A percentile compares a stretch with the other conserved stretches of the same genome.
phyloP scores from a whole-genome alignment of 192 early-diverging fungal genomes.

The Spizellomyces sp. region DNA sequence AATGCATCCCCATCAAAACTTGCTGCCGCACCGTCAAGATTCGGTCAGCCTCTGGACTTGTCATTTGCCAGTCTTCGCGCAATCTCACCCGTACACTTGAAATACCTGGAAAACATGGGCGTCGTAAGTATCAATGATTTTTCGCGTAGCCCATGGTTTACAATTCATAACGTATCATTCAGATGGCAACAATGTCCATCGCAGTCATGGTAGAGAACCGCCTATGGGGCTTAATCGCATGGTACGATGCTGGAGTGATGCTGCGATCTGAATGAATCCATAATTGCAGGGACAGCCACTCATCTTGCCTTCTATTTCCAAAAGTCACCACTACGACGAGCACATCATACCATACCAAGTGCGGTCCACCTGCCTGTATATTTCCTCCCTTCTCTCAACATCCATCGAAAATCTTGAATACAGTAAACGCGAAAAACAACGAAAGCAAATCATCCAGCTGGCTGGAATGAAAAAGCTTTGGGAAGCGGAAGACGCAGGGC shows the following conservation, averaged over 20 bases:
- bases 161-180: no score
- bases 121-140: background rate
- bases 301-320: no score
- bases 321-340: background rate
- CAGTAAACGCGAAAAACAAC: slow-evolving; percentile 4
- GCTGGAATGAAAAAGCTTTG: background rate
- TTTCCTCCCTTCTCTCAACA: background rate
- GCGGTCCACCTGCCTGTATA: background rate
- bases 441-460: background rate
- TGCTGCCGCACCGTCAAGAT: background rate
- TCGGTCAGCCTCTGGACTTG: background rate
- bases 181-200: background rate
- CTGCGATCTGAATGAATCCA: no score
- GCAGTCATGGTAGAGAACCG: background rate
- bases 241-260: background rate
- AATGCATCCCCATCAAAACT: background rate
- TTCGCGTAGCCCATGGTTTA: background rate
- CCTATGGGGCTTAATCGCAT: background rate
- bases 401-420: slow-evolving; percentile 3
- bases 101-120: slow-evolving; percentile 15
- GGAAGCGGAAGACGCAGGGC: background rate
- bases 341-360: background rate
- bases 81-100: slow-evolving; percentile 11
- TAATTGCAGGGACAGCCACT: no score
- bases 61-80: background rate